Base-by-base conservation (phyloP, 345 rosid species). In the Camelina hispida region DNA sequence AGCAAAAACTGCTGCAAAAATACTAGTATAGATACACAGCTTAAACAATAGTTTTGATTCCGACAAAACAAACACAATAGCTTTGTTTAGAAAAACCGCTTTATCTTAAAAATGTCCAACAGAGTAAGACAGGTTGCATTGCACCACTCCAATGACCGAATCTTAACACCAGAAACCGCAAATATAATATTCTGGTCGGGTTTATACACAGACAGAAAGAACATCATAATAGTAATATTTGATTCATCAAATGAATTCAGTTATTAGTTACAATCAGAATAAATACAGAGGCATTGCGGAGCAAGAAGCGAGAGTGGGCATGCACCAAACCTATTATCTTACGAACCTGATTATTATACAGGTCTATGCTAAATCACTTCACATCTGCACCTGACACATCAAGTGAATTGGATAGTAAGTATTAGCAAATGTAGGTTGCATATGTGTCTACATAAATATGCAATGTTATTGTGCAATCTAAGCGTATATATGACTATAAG, bases 351-450 rank as follows among this genome's bases (percentile, higher is more conserved):
- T 34, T 46, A 30, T 44, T 11, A 3, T 40, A 23, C 44, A 13
- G 68, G 53, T 66, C 66, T 35, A 58, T 47, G 66, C 79, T 68
- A 59, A 9, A 50, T 44, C 70, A 34, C 79, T 69, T 62, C 34
- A 23, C 66, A 54, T 46, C 75, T 69, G 37, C 80, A 46, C 30
- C 59, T 54, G 64, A 46, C 75, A 46, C 71, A 62, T 23, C 60
- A 69, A 62, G 22, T 60, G 18, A 75, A 28, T 10, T 10, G 6
- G 5, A 14, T 14, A 68, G 54, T 34, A 51, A 59, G 15, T 17
- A 59, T 18, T 38, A 13, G 14, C 10, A 67, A 8, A 3, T 23
- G 66, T 47, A n/a, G 22, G 18, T 47, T 7, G 16, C 17, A 42
- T 42, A 5, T 46, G 18, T 47, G 18, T 7, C 1, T 16, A 16